A percentile compares a stretch with the other conserved stretches of the same genome.
Evolutionary conservation across 768 basidiomycete species (phyloP).

Genomic region (Pulveroboletus frians): DNA sequence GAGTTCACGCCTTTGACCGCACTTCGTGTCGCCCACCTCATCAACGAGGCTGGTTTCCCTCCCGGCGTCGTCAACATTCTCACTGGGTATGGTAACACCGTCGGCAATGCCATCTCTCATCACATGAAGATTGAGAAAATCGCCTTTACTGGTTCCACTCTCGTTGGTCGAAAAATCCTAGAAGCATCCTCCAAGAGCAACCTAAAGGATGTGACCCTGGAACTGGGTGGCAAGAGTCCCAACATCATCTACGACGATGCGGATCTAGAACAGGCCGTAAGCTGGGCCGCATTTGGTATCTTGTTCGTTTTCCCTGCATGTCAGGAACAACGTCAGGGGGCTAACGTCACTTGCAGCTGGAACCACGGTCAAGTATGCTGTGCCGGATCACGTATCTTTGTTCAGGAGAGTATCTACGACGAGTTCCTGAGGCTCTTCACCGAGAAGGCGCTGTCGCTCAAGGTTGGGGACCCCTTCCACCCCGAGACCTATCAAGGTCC

Average conservation of each 20-base stretch:
- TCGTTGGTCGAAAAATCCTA: conserved; percentile 74
- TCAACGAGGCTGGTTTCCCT: conserved; percentile 70
- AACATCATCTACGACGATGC: conserved; percentile 47
- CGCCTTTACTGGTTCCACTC: conserved; percentile 83
- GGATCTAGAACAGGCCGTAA: conserved; percentile 50
- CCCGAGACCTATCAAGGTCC: conserved; percentile 65
- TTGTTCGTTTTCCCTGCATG: conserved; percentile 46
- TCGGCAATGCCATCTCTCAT: conserved; percentile 62
- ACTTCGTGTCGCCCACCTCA: conserved; percentile 44
- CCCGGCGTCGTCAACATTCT: conserved; percentile 75
- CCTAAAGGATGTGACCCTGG: conserved; percentile 66
- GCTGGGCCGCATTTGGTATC: conserved; percentile 68
- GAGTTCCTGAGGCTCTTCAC: conserved; percentile 61
- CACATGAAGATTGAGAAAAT: conserved; percentile 67
- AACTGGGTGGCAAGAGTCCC: conserved; percentile 51
- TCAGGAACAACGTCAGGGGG: conserved; percentile 5
- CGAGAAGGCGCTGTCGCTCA: conserved; percentile 46
- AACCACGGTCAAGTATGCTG: conserved; percentile 78
- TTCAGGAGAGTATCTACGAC: conserved; percentile 78
- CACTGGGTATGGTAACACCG: conserved; percentile 64
- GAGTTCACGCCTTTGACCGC: conserved; percentile 74
- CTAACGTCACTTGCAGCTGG: conserved; percentile 38
- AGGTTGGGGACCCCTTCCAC: conserved; percentile 69
- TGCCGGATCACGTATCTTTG: conserved; percentile 78
- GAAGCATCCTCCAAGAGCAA: conserved; percentile 77